Evolutionary conservation across 2,329 filamentous ascomycete species (phyloP).

Genomic region (Sarocladiaceae sp.): DNA sequence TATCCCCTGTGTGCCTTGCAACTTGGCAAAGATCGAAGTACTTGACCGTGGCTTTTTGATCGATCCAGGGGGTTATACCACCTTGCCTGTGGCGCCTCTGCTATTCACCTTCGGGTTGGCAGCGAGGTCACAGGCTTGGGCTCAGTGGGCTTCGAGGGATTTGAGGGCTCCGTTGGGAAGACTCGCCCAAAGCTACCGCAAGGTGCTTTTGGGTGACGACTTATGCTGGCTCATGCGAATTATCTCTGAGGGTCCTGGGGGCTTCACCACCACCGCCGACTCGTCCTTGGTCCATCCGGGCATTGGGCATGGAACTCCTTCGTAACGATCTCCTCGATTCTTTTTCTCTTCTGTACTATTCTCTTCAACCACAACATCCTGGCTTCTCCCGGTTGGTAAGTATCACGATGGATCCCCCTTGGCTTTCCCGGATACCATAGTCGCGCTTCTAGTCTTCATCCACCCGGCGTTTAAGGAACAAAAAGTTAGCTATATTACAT

Average conservation of each 20-base stretch:
- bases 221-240: slow-evolving; percentile 29
- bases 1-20: too few species aligned
- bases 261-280: slow-evolving; percentile 18
- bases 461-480: background rate
- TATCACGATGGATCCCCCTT: slow-evolving; percentile 5
- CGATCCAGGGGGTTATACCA: slow-evolving; percentile 11
- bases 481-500: slow-evolving; percentile 3
- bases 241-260: slow-evolving; percentile 34
- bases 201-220: slow-evolving; percentile 20
- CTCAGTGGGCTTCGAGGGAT: slow-evolving; percentile 36
- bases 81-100: slow-evolving; percentile 17
- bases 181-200: slow-evolving; percentile 13
- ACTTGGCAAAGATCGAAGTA: slow-evolving; percentile 11
- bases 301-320: background rate
- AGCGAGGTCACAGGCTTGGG: slow-evolving; percentile 20
- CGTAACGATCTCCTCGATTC: slow-evolving; percentile 1
- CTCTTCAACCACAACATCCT: slow-evolving; percentile 3
- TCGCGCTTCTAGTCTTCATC: background rate
- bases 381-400: slow-evolving; percentile 10
- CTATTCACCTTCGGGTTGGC: slow-evolving; percentile 29
- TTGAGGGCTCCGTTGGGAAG: slow-evolving; percentile 30
- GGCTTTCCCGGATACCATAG: slow-evolving; percentile 4
- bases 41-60: slow-evolving; percentile 13
- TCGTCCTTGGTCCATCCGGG: slow-evolving; percentile 1
- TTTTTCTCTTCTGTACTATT: slow-evolving; percentile 4